phyloP scores from a whole-genome alignment of 2,329 filamentous ascomycete species.

The Trichoderma oligosporum region DNA sequence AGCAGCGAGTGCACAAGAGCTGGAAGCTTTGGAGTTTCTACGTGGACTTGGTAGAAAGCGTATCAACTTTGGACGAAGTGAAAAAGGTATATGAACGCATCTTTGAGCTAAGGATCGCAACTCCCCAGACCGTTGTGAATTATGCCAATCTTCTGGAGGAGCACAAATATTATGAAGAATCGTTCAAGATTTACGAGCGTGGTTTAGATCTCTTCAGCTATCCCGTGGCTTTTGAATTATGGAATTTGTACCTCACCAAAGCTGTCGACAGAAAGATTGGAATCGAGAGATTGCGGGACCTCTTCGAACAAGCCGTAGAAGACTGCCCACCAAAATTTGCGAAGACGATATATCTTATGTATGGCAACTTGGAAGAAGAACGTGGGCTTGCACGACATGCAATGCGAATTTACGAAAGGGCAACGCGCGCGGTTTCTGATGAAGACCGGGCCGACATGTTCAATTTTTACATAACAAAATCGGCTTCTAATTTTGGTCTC shows the following conservation, averaged over 20 bases:
- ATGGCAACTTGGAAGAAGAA: slow-evolving; percentile 94
- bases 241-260: slow-evolving; percentile 97
- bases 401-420: slow-evolving; percentile 98
- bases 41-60: slow-evolving; percentile 93
- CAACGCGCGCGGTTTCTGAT: slow-evolving; percentile 88
- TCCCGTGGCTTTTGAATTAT: slow-evolving; percentile 94
- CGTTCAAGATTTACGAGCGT: slow-evolving; percentile 95
- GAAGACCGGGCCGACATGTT: slow-evolving; percentile 97
- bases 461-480: slow-evolving; percentile 99
- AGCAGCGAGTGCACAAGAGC: slow-evolving; percentile 96
- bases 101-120: slow-evolving; percentile 96
- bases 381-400: slow-evolving; percentile 89
- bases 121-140: slow-evolving; percentile 97
- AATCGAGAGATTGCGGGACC: slow-evolving; percentile 87
- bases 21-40: slow-evolving; percentile 99
- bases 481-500: slow-evolving; percentile 93
- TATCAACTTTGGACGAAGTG: slow-evolving; percentile 85
- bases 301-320: slow-evolving; percentile 96
- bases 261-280: slow-evolving; percentile 94
- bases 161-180: slow-evolving; percentile 92
- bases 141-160: slow-evolving; percentile 95
- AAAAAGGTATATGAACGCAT: slow-evolving; percentile 94
- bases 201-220: slow-evolving; percentile 98
- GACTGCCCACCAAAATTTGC: slow-evolving; percentile 94
- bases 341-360: slow-evolving; percentile 96